Evolutionary conservation across 2,329 filamentous ascomycete species (phyloP).

Genomic region (Nectriaceae sp.): DNA sequence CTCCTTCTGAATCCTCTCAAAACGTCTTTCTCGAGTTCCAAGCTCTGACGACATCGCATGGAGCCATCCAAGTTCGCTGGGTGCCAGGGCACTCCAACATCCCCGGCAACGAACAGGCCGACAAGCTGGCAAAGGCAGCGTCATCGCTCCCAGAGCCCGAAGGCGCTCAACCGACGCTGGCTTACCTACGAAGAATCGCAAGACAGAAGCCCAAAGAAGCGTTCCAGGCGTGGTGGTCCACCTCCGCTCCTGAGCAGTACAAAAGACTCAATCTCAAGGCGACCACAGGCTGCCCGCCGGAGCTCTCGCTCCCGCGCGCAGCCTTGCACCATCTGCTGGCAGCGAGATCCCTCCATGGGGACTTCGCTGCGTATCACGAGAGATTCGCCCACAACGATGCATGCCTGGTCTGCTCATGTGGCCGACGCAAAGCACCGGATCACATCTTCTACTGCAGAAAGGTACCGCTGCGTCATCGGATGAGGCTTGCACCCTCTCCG

Average conservation of each 20-base stretch:
- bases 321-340: conserved; percentile 3
- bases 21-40: conserved; percentile 19
- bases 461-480: conserved; percentile 2
- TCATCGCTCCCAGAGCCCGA: conserved; percentile 1
- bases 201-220: conserved; percentile 1
- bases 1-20: conserved; percentile 15
- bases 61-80: too few relatives aligned
- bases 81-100: neutral
- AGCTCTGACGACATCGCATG: conserved; percentile 5
- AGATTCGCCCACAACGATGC: conserved; percentile 5
- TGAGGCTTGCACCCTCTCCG: conserved; percentile 8
- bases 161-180: conserved; percentile 4
- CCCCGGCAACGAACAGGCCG: too few relatives aligned
- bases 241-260: conserved; percentile 1
- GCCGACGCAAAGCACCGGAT: conserved; percentile 6
- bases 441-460: conserved; percentile 13
- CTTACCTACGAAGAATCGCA: conserved; percentile 2
- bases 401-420: conserved; percentile 1
- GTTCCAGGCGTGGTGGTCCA: neutral
- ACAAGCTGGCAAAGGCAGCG: neutral
- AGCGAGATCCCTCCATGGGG: conserved; percentile 3
- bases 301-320: neutral
- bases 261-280: conserved; percentile 3
- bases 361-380: conserved; percentile 5
- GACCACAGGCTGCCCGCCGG: neutral